Evolutionary conservation across 208 protist species (phyloP).

Genomic region (Novymonas esmeraldas): DNA sequence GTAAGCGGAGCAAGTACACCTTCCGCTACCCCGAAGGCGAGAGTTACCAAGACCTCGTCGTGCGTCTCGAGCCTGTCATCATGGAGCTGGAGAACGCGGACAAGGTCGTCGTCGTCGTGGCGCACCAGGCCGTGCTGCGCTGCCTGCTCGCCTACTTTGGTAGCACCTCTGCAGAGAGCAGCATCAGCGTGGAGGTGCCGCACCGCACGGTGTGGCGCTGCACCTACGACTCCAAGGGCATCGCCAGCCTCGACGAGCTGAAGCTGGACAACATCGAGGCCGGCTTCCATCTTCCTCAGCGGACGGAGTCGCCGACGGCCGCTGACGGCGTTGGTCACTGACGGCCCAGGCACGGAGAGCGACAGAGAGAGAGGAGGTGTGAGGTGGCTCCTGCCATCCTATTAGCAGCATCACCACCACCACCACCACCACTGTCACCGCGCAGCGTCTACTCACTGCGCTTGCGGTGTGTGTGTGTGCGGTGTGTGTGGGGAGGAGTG

Average conservation of each 20-base stretch:
- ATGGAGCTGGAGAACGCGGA: constrained; percentile 91
- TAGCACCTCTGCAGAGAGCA: constrained; percentile 78
- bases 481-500: no score
- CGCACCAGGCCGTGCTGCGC: constrained; percentile 85
- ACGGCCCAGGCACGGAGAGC: not conserved
- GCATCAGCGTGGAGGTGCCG: constrained; percentile 73
- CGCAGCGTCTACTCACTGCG: no score
- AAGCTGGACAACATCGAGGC: constrained; percentile 50
- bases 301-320: not conserved
- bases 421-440: no score
- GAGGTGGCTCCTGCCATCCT: no score
- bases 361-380: not conserved
- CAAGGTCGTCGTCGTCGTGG: constrained; percentile 82
- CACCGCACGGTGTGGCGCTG: constrained; percentile 89
- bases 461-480: no score
- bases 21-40: constrained; percentile 91
- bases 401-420: no score
- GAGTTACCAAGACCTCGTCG: constrained; percentile 89
- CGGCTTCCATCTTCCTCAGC: constrained; percentile 21
- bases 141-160: constrained; percentile 89
- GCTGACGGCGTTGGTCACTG: not conserved
- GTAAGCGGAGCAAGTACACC: constrained; percentile 81
- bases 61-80: constrained; percentile 90
- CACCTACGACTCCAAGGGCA: constrained; percentile 84
- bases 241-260: constrained; percentile 78